phyloP scores from a whole-genome alignment of 441 rosid genomes.

The Brassica hybrid region DNA sequence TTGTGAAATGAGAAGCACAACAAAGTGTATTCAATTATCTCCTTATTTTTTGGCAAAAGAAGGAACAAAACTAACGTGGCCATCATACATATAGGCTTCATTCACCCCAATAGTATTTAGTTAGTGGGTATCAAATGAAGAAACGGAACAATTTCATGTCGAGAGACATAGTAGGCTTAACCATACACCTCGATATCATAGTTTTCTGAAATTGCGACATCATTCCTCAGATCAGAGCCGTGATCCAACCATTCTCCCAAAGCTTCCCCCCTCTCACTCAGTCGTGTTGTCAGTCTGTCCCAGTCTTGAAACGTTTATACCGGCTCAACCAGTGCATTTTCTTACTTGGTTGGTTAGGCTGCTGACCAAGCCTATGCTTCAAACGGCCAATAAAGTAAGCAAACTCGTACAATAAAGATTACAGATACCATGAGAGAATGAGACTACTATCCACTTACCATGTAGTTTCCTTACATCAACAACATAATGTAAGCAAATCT shows the following conservation, averaged over 20 bases:
- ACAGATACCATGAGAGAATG: slow-evolving; percentile 1
- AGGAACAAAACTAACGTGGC: not conserved
- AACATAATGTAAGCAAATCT: slow-evolving; percentile 20
- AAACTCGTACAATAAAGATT: not conserved
- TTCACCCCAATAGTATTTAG: not conserved
- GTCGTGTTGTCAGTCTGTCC: slow-evolving; percentile 10
- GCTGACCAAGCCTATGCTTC: slow-evolving; percentile 11
- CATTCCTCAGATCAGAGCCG: not conserved
- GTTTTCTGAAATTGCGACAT: not conserved
- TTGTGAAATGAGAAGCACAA: not conserved
- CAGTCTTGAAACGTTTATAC: not conserved
- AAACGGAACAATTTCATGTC: not conserved
- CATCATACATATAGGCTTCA: slow-evolving; percentile 1
- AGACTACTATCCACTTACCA: slow-evolving; percentile 19
- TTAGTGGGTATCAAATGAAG: not conserved
- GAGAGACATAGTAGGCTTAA: not conserved
- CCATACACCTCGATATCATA: slow-evolving; percentile 1
- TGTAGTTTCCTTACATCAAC: slow-evolving; percentile 1
- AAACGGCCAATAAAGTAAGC: too few relatives aligned
- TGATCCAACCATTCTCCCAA: not conserved
- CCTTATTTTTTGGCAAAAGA: not conserved
- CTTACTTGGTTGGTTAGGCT: slow-evolving; percentile 4
- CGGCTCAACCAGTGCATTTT: slow-evolving; percentile 9
- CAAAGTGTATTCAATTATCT: not conserved
- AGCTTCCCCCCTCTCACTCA: not conserved